phyloP scores from a whole-genome alignment of 106 monocot genomes.

The Apostasia ramifera region DNA sequence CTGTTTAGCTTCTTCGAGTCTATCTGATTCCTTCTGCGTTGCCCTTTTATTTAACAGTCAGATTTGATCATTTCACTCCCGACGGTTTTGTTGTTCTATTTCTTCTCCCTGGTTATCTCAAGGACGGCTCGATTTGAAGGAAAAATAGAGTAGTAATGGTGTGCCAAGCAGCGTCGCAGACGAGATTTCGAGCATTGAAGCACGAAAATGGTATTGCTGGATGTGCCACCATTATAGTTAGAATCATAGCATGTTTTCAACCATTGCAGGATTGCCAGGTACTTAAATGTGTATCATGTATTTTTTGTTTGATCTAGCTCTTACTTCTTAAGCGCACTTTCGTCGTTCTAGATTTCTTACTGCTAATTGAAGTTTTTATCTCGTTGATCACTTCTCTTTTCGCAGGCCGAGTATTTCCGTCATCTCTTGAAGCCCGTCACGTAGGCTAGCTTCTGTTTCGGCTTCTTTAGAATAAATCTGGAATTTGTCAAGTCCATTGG shows the following conservation, averaged over 20 bases:
- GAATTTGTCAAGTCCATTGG: background rate
- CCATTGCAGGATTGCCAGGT: conserved; percentile 89
- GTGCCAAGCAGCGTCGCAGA: conserved; percentile 73
- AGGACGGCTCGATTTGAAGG: conserved; percentile 1
- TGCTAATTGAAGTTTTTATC: no score
- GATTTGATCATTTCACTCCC: background rate
- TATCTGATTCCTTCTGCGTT: background rate
- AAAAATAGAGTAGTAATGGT: conserved; percentile 69
- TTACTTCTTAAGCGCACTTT: no score
- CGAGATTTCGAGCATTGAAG: conserved; percentile 82
- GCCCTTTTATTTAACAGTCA: background rate
- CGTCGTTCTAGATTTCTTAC: no score
- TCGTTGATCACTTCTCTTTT: background rate
- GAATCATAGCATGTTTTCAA: conserved; percentile 78
- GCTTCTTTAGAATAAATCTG: conserved; percentile 9
- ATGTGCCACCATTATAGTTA: conserved; percentile 62
- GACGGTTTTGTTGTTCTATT: background rate
- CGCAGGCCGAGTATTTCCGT: conserved; percentile 91
- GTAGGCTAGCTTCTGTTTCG: conserved; percentile 33
- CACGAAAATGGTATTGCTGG: conserved; percentile 78
- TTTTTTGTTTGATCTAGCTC: no score
- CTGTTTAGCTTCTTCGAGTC: background rate
- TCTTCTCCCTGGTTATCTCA: background rate
- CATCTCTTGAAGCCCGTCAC: conserved; percentile 91
- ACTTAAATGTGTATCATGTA: background rate